These are phyloP conservation scores for Trypanosoma cruzi DNA, from an alignment of 208 protist species.

Conservation along the genomic window DNA sequence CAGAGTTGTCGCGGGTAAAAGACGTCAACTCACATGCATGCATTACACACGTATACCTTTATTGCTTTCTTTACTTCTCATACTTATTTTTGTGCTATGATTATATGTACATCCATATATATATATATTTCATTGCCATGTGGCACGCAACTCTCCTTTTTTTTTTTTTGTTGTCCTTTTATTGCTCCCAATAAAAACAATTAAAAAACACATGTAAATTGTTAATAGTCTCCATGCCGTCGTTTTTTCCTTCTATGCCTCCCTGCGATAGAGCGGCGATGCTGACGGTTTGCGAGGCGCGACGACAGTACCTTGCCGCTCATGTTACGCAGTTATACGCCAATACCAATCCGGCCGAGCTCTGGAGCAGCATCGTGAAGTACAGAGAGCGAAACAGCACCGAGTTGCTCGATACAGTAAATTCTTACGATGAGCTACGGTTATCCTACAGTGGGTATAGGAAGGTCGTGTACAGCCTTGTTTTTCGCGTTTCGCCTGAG, in stretches of 20 bases:
- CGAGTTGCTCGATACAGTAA: slow-evolving; percentile 23
- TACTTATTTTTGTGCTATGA: not conserved
- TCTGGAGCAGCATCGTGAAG: slow-evolving; percentile 83
- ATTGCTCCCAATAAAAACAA: not conserved
- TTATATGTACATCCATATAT: not conserved
- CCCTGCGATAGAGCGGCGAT: slow-evolving; percentile 31
- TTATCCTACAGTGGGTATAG: slow-evolving; percentile 74
- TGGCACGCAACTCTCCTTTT: not conserved
- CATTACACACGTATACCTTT: not conserved
- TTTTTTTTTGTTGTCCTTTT: slow-evolving; percentile 13
- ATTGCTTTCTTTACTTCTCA: not conserved
- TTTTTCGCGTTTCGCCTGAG: slow-evolving; percentile 64
- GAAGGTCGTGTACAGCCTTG: slow-evolving; percentile 67
- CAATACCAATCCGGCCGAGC: slow-evolving; percentile 67
- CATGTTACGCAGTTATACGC: slow-evolving; percentile 54
- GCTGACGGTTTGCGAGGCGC: slow-evolving; percentile 41
- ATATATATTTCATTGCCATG: not conserved
- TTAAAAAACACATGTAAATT: not conserved
- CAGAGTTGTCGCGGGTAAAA: not conserved
- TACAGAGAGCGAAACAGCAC: slow-evolving; percentile 35
- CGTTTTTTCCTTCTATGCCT: slow-evolving; percentile 23
- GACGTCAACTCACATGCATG: not conserved
- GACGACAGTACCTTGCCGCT: slow-evolving; percentile 49
- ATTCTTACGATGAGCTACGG: slow-evolving; percentile 69
- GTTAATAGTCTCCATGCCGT: slow-evolving; percentile 18